Conservation (phyloP, 176 grass and related monocot species). For the Calamus simplicifolius region DNA sequence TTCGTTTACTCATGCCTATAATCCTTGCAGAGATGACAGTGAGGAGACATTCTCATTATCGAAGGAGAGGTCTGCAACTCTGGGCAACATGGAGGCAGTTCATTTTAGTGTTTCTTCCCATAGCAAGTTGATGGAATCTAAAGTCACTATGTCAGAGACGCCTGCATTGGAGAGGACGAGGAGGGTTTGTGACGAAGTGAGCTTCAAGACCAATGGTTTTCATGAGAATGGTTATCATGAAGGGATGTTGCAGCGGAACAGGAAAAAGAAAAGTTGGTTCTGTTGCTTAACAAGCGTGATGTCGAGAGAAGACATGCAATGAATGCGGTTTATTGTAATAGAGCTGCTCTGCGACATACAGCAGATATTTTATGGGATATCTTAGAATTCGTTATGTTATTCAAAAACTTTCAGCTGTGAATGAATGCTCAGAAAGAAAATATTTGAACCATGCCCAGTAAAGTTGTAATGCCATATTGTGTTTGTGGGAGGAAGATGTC, state of each 20-base stretch:
- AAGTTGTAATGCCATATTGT: too few species aligned
- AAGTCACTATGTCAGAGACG: background rate
- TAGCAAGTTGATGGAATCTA: background rate
- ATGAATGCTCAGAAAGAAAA: too few species aligned
- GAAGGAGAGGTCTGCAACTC: background rate
- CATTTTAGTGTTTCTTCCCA: slow-evolving; percentile 2
- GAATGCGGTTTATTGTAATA: too few species aligned
- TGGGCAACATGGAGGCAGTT: background rate
- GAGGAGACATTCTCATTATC: too few species aligned
- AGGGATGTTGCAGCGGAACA: background rate
- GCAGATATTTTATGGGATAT: too few species aligned
- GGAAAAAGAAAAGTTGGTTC: slow-evolving; percentile 22
- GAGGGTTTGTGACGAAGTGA: slow-evolving; percentile 33
- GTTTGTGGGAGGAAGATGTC: too few species aligned
- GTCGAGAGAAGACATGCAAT: too few species aligned
- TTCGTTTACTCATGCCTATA: background rate
- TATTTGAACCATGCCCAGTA: too few species aligned
- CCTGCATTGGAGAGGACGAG: slow-evolving; percentile 14
- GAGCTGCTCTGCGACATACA: too few species aligned
- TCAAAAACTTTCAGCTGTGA: too few species aligned
- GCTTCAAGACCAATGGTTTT: slow-evolving; percentile 20
- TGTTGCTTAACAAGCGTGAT: slow-evolving; percentile 7
- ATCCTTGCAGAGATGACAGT: too few species aligned
- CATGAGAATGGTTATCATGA: slow-evolving; percentile 1
- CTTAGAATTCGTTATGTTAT: too few species aligned